Percentiles rank a stretch among this genome's conserved stretches.
Conservation (phyloP, 495 filamentous ascomycete genomes). For the Hypoxylon fuscum region DNA sequence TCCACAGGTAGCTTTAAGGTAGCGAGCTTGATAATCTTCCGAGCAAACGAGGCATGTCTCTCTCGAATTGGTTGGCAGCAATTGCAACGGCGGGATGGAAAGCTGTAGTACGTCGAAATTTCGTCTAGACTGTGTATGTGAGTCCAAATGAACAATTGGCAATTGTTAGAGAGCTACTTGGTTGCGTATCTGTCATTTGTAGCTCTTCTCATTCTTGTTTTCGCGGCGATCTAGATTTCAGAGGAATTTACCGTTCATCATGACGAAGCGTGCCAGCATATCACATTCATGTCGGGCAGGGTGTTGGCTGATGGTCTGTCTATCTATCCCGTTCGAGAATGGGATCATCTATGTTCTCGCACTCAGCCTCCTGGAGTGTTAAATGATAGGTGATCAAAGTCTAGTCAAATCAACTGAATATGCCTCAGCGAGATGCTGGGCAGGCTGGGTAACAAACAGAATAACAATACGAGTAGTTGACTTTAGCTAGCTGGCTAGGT, state of each 20-base stretch:
- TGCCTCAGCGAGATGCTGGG: conserved; percentile 1
- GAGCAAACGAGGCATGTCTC: conserved; percentile 21
- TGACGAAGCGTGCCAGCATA: not conserved
- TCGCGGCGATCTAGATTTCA: too few relatives aligned
- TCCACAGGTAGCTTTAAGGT: conserved; percentile 23
- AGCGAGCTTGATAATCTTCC: conserved; percentile 37
- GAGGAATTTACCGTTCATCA: not conserved
- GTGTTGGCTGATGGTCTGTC: too few relatives aligned
- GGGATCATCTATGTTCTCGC: too few relatives aligned
- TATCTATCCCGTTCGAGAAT: too few relatives aligned
- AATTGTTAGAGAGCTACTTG: conserved; percentile 8
- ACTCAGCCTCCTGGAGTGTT: too few relatives aligned
- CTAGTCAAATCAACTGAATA: conserved; percentile 1
- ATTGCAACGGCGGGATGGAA: conserved; percentile 26
- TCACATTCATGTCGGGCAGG: conserved; percentile 14
- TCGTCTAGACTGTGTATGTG: conserved; percentile 7
- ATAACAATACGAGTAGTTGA: conserved; percentile 16
- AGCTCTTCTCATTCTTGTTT: not conserved
- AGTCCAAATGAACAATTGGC: not conserved
- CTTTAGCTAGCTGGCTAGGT: conserved; percentile 8
- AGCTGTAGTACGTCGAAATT: conserved; percentile 5
- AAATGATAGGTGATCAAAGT: conserved; percentile 5
- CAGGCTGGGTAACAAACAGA: too few relatives aligned
- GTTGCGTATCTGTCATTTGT: not conserved
- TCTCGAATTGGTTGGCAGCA: conserved; percentile 9